These are phyloP conservation scores for Lolium rigidum DNA, from an alignment of 176 grass and related monocot genomes.

Conservation along the genomic window DNA sequence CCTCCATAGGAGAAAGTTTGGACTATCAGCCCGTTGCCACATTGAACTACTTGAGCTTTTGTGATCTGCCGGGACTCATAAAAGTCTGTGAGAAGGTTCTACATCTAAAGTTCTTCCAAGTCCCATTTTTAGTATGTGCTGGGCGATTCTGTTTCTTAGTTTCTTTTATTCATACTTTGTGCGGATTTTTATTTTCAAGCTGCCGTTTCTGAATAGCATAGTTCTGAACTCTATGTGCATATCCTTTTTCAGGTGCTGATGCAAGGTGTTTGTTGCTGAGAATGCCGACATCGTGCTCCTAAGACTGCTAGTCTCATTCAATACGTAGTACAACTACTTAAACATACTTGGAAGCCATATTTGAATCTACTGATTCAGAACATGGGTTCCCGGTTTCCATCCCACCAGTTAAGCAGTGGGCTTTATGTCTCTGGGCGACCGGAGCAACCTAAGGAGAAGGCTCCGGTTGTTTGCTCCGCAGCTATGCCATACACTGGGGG, in stretches of 20 bases:
- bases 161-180: not conserved
- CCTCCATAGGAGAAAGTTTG: not conserved
- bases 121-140: conserved; percentile 11
- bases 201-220: not conserved
- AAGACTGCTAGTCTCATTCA: conserved; percentile 48
- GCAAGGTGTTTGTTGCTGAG: conserved; percentile 40
- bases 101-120: not conserved
- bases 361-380: conserved; percentile 42
- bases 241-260: conserved; percentile 35
- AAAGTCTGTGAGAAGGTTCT: conserved; percentile 14
- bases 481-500: conserved; percentile 93
- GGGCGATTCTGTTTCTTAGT: conserved; percentile 5
- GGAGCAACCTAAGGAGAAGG: conserved; percentile 85
- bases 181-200: not conserved
- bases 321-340: conserved; percentile 26
- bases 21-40: not conserved
- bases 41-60: conserved; percentile 2
- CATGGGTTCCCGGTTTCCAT: conserved; percentile 91
- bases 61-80: not conserved
- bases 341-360: conserved; percentile 3
- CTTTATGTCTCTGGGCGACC: conserved; percentile 92
- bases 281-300: not conserved
- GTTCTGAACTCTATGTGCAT: not conserved
- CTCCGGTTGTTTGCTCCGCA: conserved; percentile 63
- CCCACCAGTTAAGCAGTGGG: conserved; percentile 93